These are phyloP conservation scores for Apiospora malaysiana DNA, from an alignment of 2,329 filamentous ascomycete species.

Conservation along the genomic window DNA sequence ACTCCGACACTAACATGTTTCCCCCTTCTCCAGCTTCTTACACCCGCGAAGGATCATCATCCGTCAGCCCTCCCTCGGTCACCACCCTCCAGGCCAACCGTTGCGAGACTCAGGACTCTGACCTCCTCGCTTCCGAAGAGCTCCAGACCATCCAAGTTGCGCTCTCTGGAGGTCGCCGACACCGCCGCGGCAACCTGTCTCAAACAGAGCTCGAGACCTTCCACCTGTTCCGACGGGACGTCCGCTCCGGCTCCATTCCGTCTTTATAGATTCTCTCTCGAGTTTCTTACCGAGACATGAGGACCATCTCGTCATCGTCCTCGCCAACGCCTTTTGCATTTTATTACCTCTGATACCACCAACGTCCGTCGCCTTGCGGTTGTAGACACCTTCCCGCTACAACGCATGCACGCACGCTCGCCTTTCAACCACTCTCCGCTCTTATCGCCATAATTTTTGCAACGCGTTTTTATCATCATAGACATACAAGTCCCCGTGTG, in stretches of 20 bases:
- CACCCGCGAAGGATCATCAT: slow-evolving; percentile 17
- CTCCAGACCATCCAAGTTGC: slow-evolving; percentile 20
- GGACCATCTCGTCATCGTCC: not conserved
- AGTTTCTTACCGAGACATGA: not conserved
- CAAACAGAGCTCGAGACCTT: slow-evolving; percentile 18
- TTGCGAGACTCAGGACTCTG: slow-evolving; percentile 17
- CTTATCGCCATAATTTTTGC: not conserved
- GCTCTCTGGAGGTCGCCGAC: slow-evolving; percentile 16
- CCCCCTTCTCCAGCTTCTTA: not conserved
- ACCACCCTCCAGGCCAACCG: slow-evolving; percentile 6
- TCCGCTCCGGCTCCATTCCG: slow-evolving; percentile 13
- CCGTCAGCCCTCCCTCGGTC: slow-evolving; percentile 9
- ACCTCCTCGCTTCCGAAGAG: slow-evolving; percentile 18
- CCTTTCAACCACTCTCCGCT: not conserved
- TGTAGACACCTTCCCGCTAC: not conserved
- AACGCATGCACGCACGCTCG: not conserved
- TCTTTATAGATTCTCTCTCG: slow-evolving; percentile 5
- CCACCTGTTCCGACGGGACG: slow-evolving; percentile 21
- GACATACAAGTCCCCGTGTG: slow-evolving; percentile 14
- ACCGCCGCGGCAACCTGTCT: slow-evolving; percentile 21
- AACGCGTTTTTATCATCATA: not conserved
- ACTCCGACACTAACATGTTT: slow-evolving; percentile 2
- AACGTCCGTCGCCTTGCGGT: not conserved
- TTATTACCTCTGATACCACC: not conserved
- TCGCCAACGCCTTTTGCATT: slow-evolving; percentile 14